phyloP scores from a whole-genome alignment of 345 rosid species.

The Nasturtium officinale region DNA sequence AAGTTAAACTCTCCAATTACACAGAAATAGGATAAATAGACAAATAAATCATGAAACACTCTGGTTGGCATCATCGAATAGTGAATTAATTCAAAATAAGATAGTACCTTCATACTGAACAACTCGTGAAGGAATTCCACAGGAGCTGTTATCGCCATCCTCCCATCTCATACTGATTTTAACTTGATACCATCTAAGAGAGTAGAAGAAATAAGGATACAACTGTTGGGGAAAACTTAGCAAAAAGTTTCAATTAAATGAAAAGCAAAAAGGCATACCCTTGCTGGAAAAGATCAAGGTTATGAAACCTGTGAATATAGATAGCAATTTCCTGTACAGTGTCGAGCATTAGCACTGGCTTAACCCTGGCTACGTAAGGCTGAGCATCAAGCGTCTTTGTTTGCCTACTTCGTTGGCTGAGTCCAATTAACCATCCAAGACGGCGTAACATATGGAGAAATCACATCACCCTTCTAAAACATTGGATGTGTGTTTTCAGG shows the following conservation, averaged over 20 bases:
- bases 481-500: constrained; percentile 24
- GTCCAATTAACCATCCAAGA: constrained; percentile 63
- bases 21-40: neutral
- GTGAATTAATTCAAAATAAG: constrained; percentile 14
- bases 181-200: constrained; percentile 86
- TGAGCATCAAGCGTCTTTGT: constrained; percentile 61
- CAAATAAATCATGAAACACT: neutral
- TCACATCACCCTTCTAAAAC: constrained; percentile 48
- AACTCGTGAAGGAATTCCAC: constrained; percentile 82
- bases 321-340: constrained; percentile 83
- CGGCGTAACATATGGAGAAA: constrained; percentile 53
- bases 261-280: constrained; percentile 52
- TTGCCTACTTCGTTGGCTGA: constrained; percentile 48
- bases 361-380: constrained; percentile 50
- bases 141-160: constrained; percentile 50
- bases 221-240: neutral
- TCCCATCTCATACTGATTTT: constrained; percentile 89
- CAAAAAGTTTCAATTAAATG: neutral
- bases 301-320: constrained; percentile 53
- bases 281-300: constrained; percentile 72
- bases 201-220: neutral
- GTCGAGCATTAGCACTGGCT: constrained; percentile 67
- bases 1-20: neutral
- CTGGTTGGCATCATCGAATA: neutral
- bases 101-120: constrained; percentile 90